These are phyloP conservation scores for Tylopilus rubrobrunneus DNA, from an alignment of 768 basidiomycete genomes.

Conservation along the genomic window DNA sequence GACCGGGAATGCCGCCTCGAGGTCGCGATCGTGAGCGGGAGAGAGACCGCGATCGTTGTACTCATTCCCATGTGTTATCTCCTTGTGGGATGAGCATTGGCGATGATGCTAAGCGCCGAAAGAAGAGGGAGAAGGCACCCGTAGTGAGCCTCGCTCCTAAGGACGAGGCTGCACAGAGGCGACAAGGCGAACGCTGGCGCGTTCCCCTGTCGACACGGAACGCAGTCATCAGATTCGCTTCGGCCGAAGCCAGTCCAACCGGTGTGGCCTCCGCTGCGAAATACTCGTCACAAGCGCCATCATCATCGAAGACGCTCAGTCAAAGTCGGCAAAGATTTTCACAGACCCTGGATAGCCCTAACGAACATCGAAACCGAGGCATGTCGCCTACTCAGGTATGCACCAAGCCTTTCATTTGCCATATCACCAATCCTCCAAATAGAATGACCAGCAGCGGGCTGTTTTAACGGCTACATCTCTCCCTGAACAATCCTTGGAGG, in stretches of 20 bases:
- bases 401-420: background rate
- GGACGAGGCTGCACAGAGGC: constrained; percentile 7
- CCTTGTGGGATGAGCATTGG: constrained; percentile 14
- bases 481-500: constrained; percentile 5
- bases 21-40: constrained; percentile 4
- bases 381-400: constrained; percentile 17
- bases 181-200: constrained; percentile 10
- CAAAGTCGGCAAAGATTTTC: background rate
- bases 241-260: constrained; percentile 9
- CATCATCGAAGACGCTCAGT: background rate
- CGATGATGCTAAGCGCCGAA: constrained; percentile 24
- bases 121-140: constrained; percentile 27
- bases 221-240: constrained; percentile 27
- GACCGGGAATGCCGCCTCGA: constrained; percentile 20
- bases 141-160: constrained; percentile 16
- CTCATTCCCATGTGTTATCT: constrained; percentile 23
- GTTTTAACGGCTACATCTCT: background rate
- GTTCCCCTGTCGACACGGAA: constrained; percentile 22
- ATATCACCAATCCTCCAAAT: constrained; percentile 7
- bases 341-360: background rate
- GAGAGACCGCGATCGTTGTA: constrained; percentile 27
- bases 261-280: background rate
- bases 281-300: background rate
- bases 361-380: background rate
- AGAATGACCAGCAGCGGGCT: constrained; percentile 4